phyloP scores from a whole-genome alignment of 352 stramenopile species.

The Globisporangium recalcitrans region DNA sequence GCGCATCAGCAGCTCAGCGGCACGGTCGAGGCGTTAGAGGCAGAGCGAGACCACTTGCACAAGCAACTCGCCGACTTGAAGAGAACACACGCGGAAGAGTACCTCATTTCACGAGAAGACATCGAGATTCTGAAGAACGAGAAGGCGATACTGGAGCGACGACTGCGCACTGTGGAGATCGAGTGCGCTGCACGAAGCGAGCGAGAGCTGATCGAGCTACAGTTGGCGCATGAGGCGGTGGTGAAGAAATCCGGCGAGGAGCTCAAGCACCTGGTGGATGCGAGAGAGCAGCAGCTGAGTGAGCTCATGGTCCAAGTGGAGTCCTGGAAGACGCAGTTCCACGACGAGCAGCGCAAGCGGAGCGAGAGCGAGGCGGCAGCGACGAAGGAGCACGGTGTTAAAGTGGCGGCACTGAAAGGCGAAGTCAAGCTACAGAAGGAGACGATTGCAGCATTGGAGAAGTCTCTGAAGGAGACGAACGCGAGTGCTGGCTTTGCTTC shows the following conservation, averaged over 20 bases:
- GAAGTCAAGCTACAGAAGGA: conserved; percentile 11
- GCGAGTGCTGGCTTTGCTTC: neutral
- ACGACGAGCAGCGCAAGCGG: conserved; percentile 20
- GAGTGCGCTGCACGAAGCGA: conserved; percentile 27
- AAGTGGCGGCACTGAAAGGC: conserved; percentile 10
- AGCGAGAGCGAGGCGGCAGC: conserved; percentile 14
- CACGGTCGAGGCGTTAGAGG: conserved; percentile 12
- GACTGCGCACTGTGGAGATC: conserved; percentile 30
- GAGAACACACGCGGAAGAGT: conserved; percentile 19
- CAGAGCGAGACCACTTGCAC: conserved; percentile 19
- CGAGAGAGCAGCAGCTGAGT: conserved; percentile 40
- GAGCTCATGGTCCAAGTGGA: conserved; percentile 28
- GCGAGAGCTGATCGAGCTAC: conserved; percentile 32
- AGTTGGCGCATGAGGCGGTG: conserved; percentile 29
- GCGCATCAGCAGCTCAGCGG: conserved; percentile 3
- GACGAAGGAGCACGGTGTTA: conserved; percentile 13
- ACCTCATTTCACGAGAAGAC: conserved; percentile 24
- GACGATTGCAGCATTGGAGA: conserved; percentile 1
- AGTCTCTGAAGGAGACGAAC: neutral
- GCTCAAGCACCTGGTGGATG: conserved; percentile 35
- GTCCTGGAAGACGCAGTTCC: conserved; percentile 27
- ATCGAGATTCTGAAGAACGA: conserved; percentile 32
- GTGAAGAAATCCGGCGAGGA: conserved; percentile 36
- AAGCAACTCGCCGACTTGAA: conserved; percentile 21
- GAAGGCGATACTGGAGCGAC: conserved; percentile 28